Base-by-base conservation (phyloP, 345 rosid species). In the Syzygium oleosum region DNA sequence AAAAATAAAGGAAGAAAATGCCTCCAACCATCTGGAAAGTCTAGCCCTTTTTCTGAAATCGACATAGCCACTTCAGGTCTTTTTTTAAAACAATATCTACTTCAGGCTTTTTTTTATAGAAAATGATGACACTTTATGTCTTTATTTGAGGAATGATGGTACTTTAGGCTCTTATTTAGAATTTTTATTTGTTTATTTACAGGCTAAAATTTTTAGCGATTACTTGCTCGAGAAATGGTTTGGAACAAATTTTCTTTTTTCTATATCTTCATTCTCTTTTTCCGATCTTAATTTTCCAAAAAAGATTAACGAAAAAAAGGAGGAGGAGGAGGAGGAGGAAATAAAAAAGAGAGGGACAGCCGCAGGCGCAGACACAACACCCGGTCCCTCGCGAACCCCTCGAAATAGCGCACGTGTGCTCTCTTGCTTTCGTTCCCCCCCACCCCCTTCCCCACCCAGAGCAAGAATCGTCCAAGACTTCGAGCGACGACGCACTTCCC, bases 161-260 rank as follows among this genome's bases (percentile, higher is more conserved):
- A 6, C 7, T 43, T 43, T 0, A 43, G 1, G 46, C 7, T 1
- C 6, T 43, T 43, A 43, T 3, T 6, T 61, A 38, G 0, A 6
- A 65, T 16, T 31, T 3, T 68, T 68, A 34, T 9, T 34, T 1
- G 0, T 68, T 34, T 34, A 68, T 68, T 19, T 34, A 34, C 7
- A 19, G 19, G 0, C 12, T 17, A 34, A 68, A 31, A 0, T 4
- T 8, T 8, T 68, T 17, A 34, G 25, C 46, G 34, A 34, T 68
- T 9, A 68, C 46, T 17, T 12, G 23, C 6, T 9, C 43, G 9
- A 68, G 3, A 68, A 31, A 68, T 31, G 13, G 22, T 31, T 68
- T 8, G 4, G 6, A 55, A 55, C 22, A 16, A 9, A 9, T 51
- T 17, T 16, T 6, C 6, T 15, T 53, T 53, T 53, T 16, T 14